Conservation (phyloP, 2,329 filamentous ascomycete species). For the Monosporascus sp. region DNA sequence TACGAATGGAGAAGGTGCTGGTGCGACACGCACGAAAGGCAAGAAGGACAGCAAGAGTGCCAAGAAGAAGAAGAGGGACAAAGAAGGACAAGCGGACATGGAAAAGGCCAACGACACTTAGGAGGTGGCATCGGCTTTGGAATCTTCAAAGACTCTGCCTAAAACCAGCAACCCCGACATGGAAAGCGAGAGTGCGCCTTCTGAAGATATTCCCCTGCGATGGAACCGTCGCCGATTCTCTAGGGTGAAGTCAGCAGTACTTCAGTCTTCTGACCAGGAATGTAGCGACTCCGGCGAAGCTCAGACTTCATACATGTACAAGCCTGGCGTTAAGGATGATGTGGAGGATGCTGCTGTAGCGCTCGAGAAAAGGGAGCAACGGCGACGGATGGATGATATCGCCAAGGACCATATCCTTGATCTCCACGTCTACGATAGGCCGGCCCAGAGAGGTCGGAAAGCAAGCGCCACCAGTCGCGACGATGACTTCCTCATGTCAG, state of each 20-base stretch:
- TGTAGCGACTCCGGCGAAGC: too few relatives aligned
- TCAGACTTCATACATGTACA: too few relatives aligned
- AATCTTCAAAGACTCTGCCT: neutral
- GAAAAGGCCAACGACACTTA: constrained; percentile 13
- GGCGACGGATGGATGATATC: constrained; percentile 10
- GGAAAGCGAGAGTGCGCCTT: neutral
- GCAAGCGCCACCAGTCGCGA: constrained; percentile 8
- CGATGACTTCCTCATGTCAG: constrained; percentile 11
- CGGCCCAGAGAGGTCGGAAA: neutral
- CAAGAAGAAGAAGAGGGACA: neutral
- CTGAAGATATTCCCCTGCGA: too few relatives aligned
- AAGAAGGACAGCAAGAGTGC: neutral
- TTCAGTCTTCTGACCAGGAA: too few relatives aligned
- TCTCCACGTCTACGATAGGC: constrained; percentile 6
- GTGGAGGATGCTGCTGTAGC: neutral
- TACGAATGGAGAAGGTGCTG: constrained; percentile 1
- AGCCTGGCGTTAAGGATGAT: neutral
- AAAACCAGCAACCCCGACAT: neutral
- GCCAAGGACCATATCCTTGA: constrained; percentile 10
- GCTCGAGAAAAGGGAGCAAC: constrained; percentile 3
- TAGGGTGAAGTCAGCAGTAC: too few relatives aligned
- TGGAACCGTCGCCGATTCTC: too few relatives aligned
- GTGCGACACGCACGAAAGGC: neutral
- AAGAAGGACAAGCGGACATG: neutral
- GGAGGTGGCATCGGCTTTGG: constrained; percentile 13